phyloP scores from a whole-genome alignment of 257 asterid genomes.

The Nicotiana sylvestris region DNA sequence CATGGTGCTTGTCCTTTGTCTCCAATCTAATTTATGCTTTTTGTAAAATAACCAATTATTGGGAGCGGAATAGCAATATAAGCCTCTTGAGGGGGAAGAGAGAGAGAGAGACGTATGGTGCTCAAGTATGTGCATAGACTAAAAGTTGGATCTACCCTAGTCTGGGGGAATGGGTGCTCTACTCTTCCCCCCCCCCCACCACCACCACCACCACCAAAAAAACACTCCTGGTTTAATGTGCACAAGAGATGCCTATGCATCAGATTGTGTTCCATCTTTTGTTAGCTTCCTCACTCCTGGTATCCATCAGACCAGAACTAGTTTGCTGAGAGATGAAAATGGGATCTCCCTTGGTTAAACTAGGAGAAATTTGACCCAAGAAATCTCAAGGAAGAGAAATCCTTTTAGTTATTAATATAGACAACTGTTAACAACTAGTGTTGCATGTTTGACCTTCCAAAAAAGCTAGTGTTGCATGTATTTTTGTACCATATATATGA shows the following conservation, averaged over 20 bases:
- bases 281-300: too few species aligned
- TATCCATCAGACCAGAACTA: neutral
- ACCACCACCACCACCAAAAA: too few species aligned
- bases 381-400: too few species aligned
- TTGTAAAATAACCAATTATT: neutral
- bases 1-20: neutral
- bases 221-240: neutral
- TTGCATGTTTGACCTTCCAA: too few species aligned
- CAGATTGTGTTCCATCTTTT: neutral
- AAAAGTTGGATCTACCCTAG: neutral
- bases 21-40: neutral
- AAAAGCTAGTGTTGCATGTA: too few species aligned
- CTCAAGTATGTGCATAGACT: slow-evolving; percentile 1
- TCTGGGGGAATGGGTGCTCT: neutral
- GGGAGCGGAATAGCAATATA: neutral
- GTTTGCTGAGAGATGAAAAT: neutral
- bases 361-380: neutral
- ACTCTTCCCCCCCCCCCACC: too few species aligned
- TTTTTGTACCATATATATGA: neutral
- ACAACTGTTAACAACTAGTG: neutral
- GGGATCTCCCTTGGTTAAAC: neutral
- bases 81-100: neutral
- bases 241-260: neutral
- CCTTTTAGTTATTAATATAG: too few species aligned
- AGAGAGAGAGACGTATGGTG: neutral